Conservation (phyloP, 2,329 filamentous ascomycete genomes). For the Ceratocystis cubensis region DNA sequence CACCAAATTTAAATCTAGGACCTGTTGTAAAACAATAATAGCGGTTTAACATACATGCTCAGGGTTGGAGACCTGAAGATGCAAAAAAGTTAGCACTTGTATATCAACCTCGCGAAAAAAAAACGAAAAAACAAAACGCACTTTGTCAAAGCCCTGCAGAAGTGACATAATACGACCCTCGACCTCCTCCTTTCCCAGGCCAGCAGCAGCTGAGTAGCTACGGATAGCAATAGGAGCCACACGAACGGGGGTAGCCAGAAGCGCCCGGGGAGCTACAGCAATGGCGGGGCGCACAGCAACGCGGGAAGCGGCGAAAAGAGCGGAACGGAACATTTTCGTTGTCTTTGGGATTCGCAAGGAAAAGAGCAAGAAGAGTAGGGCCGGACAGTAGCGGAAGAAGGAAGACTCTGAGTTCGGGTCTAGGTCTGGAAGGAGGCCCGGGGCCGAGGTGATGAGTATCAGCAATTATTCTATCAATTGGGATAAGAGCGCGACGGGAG, state of each 20-base stretch:
- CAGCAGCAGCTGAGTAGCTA: constrained; percentile 74
- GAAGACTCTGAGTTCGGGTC: not conserved
- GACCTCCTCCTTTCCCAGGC: constrained; percentile 70
- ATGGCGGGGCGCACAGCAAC: not conserved
- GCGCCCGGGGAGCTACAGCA: constrained; percentile 4
- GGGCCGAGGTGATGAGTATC: too few species aligned
- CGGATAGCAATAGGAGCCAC: constrained; percentile 57
- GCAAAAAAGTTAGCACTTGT: constrained; percentile 4
- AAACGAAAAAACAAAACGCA: constrained; percentile 25
- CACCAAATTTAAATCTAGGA: too few species aligned
- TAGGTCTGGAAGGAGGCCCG: not conserved
- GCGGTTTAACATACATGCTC: constrained; percentile 40
- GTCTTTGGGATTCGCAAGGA: not conserved
- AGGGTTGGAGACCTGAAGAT: constrained; percentile 51
- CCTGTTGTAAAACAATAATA: not conserved
- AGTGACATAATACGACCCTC: constrained; percentile 86
- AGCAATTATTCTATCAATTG: too few species aligned
- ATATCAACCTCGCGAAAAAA: constrained; percentile 13
- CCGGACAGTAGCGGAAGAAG: not conserved
- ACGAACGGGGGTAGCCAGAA: constrained; percentile 50
- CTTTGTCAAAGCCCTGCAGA: constrained; percentile 93
- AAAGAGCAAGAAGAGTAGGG: not conserved
- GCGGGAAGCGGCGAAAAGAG: constrained; percentile 42
- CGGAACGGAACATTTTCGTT: constrained; percentile 69
- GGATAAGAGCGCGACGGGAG: too few species aligned